These are phyloP conservation scores for Amanita exitialis DNA, from an alignment of 768 basidiomycete species.

Conservation along the genomic window DNA sequence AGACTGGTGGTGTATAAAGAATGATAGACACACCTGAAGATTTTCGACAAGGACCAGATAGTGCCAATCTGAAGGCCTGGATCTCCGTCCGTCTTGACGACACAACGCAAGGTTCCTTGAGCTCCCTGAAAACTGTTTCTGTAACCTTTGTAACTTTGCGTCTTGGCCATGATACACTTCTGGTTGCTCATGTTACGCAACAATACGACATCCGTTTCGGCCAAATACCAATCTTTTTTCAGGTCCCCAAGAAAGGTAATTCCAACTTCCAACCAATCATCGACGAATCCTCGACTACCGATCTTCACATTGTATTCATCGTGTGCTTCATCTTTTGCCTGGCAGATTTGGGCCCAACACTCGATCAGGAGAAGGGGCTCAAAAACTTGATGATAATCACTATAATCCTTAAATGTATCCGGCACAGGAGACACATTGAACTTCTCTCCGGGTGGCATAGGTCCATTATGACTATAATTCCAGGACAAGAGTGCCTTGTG, in stretches of 20 bases:
- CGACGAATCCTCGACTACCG: slow-evolving; percentile 56
- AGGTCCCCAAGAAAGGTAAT: slow-evolving; percentile 47
- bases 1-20: background rate
- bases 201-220: slow-evolving; percentile 82
- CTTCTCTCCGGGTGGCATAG: slow-evolving; percentile 48
- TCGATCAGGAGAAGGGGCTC: slow-evolving; percentile 83
- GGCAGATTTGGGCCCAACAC: slow-evolving; percentile 80
- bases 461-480: slow-evolving; percentile 65
- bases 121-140: slow-evolving; percentile 29
- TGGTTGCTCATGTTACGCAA: slow-evolving; percentile 49
- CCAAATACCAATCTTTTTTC: slow-evolving; percentile 61
- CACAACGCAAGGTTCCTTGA: slow-evolving; percentile 53
- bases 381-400: slow-evolving; percentile 66
- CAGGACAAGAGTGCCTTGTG: slow-evolving; percentile 77
- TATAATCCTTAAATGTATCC: slow-evolving; percentile 50
- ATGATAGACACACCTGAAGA: slow-evolving; percentile 56
- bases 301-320: slow-evolving; percentile 55
- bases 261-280: slow-evolving; percentile 80
- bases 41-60: slow-evolving; percentile 67
- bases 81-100: slow-evolving; percentile 30
- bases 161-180: slow-evolving; percentile 61
- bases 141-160: slow-evolving; percentile 24
- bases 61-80: slow-evolving; percentile 55
- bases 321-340: slow-evolving; percentile 60
- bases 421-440: slow-evolving; percentile 39